phyloP scores from a whole-genome alignment of 805 yeast genomes.

The Yarrowia bubula region DNA sequence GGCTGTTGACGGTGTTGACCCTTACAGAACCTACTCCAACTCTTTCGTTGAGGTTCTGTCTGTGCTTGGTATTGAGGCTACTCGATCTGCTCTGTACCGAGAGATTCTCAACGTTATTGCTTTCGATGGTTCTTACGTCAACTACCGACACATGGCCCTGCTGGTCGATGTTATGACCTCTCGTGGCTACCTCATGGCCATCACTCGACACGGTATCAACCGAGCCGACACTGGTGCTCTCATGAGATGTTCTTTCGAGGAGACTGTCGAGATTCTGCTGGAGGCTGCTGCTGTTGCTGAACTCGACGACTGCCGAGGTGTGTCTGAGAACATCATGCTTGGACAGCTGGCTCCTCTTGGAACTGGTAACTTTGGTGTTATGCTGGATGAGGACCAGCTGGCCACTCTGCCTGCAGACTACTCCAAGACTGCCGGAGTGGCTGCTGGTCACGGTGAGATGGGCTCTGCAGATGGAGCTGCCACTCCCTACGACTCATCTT shows the following conservation, averaged over 20 bases:
- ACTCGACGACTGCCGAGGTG: conserved; percentile 97
- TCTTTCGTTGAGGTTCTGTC: conserved; percentile 93
- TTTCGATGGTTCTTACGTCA: conserved; percentile 98
- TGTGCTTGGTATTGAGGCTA: conserved; percentile 97
- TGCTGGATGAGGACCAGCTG: conserved; percentile 86
- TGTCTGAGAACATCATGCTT: conserved; percentile 93
- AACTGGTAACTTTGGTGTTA: conserved; percentile 95
- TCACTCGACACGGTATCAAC: conserved; percentile 98
- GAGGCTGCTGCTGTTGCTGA: conserved; percentile 99
- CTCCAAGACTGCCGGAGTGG: conserved; percentile 33
- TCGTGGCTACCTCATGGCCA: conserved; percentile 97
- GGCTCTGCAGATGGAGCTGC: conserved; percentile 74
- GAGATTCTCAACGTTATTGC: conserved; percentile 97
- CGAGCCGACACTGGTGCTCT: conserved; percentile 98
- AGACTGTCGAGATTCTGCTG: conserved; percentile 93
- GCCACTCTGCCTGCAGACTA: conserved; percentile 57
- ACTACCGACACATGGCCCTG: conserved; percentile 96
- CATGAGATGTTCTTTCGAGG: conserved; percentile 99
- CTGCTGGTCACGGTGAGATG: conserved; percentile 42
- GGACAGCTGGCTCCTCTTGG: conserved; percentile 99
- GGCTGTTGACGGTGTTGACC: conserved; percentile 92
- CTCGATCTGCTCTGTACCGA: conserved; percentile 87
- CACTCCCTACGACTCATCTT: conserved; percentile 78
- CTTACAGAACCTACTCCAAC: conserved; percentile 87
- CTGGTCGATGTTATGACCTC: conserved; percentile 98